Evolutionary conservation across 2,329 filamentous ascomycete species (phyloP).

Genomic region (Bisporella sp.): DNA sequence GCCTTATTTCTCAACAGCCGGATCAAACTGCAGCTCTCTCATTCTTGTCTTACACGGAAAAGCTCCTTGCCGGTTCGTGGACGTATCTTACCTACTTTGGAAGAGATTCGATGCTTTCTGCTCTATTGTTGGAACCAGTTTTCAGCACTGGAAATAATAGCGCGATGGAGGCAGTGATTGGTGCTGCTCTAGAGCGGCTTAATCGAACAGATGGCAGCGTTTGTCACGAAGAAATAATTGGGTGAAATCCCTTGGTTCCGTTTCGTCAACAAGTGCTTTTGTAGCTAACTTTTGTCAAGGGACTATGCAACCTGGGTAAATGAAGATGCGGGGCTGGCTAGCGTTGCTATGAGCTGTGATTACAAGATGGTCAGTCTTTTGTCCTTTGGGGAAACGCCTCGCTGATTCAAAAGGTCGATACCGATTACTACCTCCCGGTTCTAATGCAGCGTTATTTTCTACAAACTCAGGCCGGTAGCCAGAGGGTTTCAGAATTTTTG

Average conservation of each 20-base stretch:
- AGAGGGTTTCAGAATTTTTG: constrained; percentile 32
- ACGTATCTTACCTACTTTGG: constrained; percentile 62
- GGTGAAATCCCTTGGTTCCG: constrained; percentile 16
- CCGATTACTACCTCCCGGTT: constrained; percentile 53
- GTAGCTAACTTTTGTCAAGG: too few species aligned
- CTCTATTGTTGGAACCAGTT: constrained; percentile 49
- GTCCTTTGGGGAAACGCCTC: too few species aligned
- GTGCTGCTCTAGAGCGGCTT: constrained; percentile 52
- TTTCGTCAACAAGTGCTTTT: too few species aligned
- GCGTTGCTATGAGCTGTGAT: constrained; percentile 45
- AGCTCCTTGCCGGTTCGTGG: constrained; percentile 58
- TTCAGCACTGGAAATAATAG: constrained; percentile 47
- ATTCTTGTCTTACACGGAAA: constrained; percentile 57
- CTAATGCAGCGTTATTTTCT: constrained; percentile 53
- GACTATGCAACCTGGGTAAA: constrained; percentile 59
- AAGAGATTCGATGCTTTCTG: constrained; percentile 55
- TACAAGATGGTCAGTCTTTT: constrained; percentile 42
- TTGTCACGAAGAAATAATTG: constrained; percentile 60
- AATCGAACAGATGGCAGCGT: constrained; percentile 52
- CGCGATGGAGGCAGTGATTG: constrained; percentile 54
- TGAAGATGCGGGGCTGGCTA: constrained; percentile 42
- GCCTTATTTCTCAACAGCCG: constrained; percentile 37
- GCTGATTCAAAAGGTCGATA: constrained; percentile 40
- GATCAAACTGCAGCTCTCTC: constrained; percentile 46
- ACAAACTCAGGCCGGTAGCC: constrained; percentile 34